Base-by-base conservation (phyloP, 805 yeast species). In the Saccharomycopsis synnaedendra region DNA sequence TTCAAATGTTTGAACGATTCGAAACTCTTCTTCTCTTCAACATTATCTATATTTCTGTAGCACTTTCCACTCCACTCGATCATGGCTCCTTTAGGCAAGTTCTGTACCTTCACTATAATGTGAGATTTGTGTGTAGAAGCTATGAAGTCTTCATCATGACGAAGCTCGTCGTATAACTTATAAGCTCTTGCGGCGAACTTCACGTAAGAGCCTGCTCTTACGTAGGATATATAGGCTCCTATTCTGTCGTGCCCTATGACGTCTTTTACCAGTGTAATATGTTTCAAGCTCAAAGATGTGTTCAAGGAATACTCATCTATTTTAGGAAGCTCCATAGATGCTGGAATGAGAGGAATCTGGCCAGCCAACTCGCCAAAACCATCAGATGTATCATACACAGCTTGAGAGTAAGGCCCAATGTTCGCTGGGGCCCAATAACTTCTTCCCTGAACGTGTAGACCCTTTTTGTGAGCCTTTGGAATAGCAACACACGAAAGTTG, bases 341-440 rank as follows among this genome's bases (percentile, higher is more conserved):
- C 62, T 0, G 98, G 97, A 1, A 81, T 61, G 38, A 93, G 67
- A 1, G 96, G 94, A 37, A 93, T 89, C 65, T 93, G 97, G 0
- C 98, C 98, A 44, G 97, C 85, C 8, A 89, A 61, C 36, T 72
- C 69, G 3, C 82, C 80, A 5, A 78, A 62, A 31, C 71, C 64
- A 48, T 77, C 75, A 19, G 59, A 59, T 9, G 58, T 61, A 53
- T 77, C 80, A 60, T 62, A 63, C 7, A 80, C 76, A 0, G 89
- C 75, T 63, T 93, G 98, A 0, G 98, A 90, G 60, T 93, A 93
- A 0, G 98, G 98, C 0, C 98, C 98, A 42, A 93, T 93, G 56
- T 93, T 93, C 36, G 95, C 90, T 0, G 98, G 98, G 0, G 97
- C 97, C 98, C 98, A 93, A 61, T 85, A 89, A 39, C 97, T 88